Percentiles rank a stretch among this genome's conserved stretches.
Conservation (phyloP, 2,329 filamentous ascomycete species). For the Aspergillus jensenii region DNA sequence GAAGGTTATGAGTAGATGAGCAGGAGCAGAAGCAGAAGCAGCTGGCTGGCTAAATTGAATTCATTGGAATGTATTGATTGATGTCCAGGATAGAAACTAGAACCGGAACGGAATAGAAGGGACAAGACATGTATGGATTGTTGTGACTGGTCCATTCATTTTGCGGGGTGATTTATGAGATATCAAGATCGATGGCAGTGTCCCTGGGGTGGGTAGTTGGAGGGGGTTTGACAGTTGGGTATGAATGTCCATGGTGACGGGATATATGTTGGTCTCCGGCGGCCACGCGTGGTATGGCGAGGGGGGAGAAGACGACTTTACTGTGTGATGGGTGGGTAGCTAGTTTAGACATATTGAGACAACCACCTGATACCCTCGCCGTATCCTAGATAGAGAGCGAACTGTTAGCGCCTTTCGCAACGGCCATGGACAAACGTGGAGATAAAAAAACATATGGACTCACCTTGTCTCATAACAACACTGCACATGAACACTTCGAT, state of each 20-base stretch:
- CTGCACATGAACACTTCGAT: conserved; percentile 99
- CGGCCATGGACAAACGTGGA: neutral
- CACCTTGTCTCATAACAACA: conserved; percentile 94
- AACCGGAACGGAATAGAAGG: neutral
- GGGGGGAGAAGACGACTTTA: neutral
- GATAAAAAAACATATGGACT: conserved; percentile 27
- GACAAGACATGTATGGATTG: neutral
- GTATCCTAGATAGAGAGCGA: conserved; percentile 57
- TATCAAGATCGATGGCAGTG: neutral
- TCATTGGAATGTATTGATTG: neutral
- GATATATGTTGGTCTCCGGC: neutral
- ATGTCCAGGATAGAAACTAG: neutral
- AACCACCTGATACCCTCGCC: conserved; percentile 89
- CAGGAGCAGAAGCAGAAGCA: neutral
- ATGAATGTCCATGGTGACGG: neutral
- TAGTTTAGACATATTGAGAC: conserved; percentile 79
- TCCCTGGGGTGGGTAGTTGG: neutral
- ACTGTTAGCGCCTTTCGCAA: conserved; percentile 2
- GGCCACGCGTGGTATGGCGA: neutral
- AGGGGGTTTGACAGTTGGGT: neutral
- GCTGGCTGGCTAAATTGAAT: neutral
- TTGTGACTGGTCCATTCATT: neutral
- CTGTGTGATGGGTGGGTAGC: neutral
- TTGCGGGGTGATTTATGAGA: neutral
- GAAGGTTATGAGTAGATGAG: neutral